Conservation (phyloP, 2,329 filamentous ascomycete genomes). For the Paraconiothyrium sp. region DNA sequence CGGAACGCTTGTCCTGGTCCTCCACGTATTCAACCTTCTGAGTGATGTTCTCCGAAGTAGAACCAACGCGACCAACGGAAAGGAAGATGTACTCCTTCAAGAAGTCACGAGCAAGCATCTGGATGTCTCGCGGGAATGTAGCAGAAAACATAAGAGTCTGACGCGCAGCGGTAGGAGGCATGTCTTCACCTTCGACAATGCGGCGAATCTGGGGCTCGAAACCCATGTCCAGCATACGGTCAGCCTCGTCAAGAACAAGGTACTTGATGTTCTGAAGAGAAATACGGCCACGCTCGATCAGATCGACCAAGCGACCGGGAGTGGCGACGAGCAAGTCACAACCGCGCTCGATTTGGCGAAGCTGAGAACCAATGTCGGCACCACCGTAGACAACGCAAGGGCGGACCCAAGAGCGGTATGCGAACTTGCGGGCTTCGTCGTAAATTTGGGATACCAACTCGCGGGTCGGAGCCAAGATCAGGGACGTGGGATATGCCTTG, state of each 20-base stretch:
- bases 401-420: conserved; percentile 98
- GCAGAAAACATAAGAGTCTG: conserved; percentile 99
- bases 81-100: conserved; percentile 99
- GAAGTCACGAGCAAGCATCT: conserved; percentile 99
- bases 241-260: conserved; percentile 96
- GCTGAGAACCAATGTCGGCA: conserved; percentile 97
- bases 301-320: conserved; percentile 93
- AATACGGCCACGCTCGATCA: conserved; percentile 98
- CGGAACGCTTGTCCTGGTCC: conserved; percentile 96
- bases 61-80: conserved; percentile 97
- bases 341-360: conserved; percentile 96
- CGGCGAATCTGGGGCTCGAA: conserved; percentile 99
- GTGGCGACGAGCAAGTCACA: conserved; percentile 98
- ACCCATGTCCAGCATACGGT: conserved; percentile 99
- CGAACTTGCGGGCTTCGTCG: conserved; percentile 96
- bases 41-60: conserved; percentile 99
- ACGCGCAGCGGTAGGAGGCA: conserved; percentile 83
- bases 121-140: conserved; percentile 98
- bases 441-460: conserved; percentile 99
- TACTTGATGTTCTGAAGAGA: conserved; percentile 99
- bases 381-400: conserved; percentile 99
- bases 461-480: conserved; percentile 96
- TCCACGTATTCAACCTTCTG: conserved; percentile 99
- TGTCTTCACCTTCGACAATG: conserved; percentile 98
- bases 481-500: conserved; percentile 95